Base-by-base conservation (phyloP, 1,139 yeast species). In the Sugiyamaella novakii region DNA sequence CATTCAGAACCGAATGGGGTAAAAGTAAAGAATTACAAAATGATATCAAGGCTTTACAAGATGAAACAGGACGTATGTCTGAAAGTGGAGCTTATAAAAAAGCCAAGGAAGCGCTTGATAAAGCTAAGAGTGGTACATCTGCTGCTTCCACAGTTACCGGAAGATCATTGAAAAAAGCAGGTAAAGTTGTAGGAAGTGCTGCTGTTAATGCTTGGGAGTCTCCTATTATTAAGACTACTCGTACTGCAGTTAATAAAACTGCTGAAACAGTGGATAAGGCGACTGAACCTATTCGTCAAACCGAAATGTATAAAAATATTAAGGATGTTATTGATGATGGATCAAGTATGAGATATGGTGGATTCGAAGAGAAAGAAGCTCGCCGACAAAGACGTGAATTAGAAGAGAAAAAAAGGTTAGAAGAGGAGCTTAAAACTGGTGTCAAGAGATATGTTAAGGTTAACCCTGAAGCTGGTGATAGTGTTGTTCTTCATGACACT, bases 161-260 rank as follows among this genome's bases (percentile, higher is more conserved):
- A 2, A 80, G 84, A 65, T 87, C 89, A 39, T 80, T 89, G 51
- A 80, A 81, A 60, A 87, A 87, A 70, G 92, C 98, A 2, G 97
- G 98, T n/a, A 88, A 86, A 62, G 94, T 84, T 29, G 88, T 92
- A 25, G 98, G 97, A 49, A 84, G 79, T 49, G 95, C 83, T 39
- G 98, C 97, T 2, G 77, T 79, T 40, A 84, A 84, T 55, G 97
- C 98, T 0, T 94, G 99, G 99, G 97, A 94, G 54, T 88, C 97
- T 1, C 89, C 92, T 28, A 87, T 92, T 42, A 92, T 96, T 56
- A 83, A 84, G 68, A 86, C 84, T 45, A 92, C 96, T 14, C 80
- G 98, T 65, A 77, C 81, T 36, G 88, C 89, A 0, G 94, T 89
- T 11, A 78, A 78, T 55, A 79, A 79, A 48, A 82, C 97, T 8